Evolutionary conservation across 495 filamentous ascomycete genomes (phyloP), one percentile per base, ranked within the genome.

Genomic region (Neurospora pannonica): DNA sequence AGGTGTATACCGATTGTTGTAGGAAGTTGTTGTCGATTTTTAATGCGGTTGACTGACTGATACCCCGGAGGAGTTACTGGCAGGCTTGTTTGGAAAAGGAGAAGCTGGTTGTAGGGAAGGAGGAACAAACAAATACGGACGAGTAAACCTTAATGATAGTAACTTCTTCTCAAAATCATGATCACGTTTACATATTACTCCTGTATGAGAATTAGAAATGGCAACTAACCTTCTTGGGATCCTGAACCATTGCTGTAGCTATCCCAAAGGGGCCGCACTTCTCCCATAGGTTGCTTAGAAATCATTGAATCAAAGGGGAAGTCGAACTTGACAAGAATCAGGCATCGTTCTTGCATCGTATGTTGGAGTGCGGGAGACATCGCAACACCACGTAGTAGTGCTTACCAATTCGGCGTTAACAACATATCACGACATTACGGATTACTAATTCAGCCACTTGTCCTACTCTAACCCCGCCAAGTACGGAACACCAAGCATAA

Each of bases 1-100:
- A 78, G 38, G 28, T 85, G 42, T 86, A 86, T 36, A 54, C 67
- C 2, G 84, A 85, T 73, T 86, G 84, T 71, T 82, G 80, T 70
- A 69, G 72, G 69, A 71, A 60, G 70, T 75, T 86, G 38, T 76
- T 73, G 43, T 75, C 75, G 19, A 78, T 79, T 9, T 85, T 86
- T 71, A 75, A 79, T 19, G 38, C 19, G 13, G 73, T 36, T 7
- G 54, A 67, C 3, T 67, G 54, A 67, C 38, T 31, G 28, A 60
- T 67, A 34, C 54, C 54, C 54, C 28, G 54, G 54, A 67, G 15
- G 3, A 34, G 28, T 34, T 67, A 67, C 28, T 67, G 54, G 54
- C 54, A 36, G 15, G 54, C 13, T 4, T 67, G 15, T 34, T 67
- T 67, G 54, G 28, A 67, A 19, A 67, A 0, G 1, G 54, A 67